A percentile compares a stretch with the other conserved stretches of the same genome.
These are phyloP conservation scores for Botryotinia narcissicola DNA, from an alignment of 2,329 filamentous ascomycete genomes.

Conservation along the genomic window DNA sequence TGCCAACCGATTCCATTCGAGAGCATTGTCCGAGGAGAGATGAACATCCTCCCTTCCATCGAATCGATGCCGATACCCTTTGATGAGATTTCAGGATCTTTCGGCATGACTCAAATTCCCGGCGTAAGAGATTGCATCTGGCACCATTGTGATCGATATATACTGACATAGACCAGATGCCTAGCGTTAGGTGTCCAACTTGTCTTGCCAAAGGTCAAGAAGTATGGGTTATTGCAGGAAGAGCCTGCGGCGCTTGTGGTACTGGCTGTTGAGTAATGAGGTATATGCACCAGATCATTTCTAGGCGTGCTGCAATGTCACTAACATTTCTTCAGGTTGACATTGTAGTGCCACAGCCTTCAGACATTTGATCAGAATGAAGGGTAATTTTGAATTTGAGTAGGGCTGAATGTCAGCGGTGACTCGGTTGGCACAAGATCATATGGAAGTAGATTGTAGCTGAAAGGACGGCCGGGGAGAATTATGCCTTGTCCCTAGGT, in stretches of 20 bases:
- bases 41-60: not conserved
- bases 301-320: not conserved
- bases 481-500: not conserved
- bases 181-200: slow-evolving; percentile 53
- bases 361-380: not conserved
- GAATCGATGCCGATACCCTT: not conserved
- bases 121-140: slow-evolving; percentile 3
- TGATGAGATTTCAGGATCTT: not conserved
- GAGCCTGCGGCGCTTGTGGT: slow-evolving; percentile 40
- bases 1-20: slow-evolving; percentile 1
- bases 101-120: slow-evolving; percentile 16
- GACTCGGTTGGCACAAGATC: not conserved
- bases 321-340: slow-evolving; percentile 1
- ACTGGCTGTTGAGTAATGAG: not conserved
- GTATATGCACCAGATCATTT: not conserved
- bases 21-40: slow-evolving; percentile 12
- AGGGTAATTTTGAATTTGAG: not conserved
- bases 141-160: not conserved
- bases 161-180: slow-evolving; percentile 40
- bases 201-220: slow-evolving; percentile 50
- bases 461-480: not conserved
- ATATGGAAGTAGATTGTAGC: not conserved
- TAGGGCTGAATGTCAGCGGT: not conserved
- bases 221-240: slow-evolving; percentile 56
- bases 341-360: not conserved